phyloP scores from a whole-genome alignment of 2,329 filamentous ascomycete genomes.

The Sporothrix sp. region DNA sequence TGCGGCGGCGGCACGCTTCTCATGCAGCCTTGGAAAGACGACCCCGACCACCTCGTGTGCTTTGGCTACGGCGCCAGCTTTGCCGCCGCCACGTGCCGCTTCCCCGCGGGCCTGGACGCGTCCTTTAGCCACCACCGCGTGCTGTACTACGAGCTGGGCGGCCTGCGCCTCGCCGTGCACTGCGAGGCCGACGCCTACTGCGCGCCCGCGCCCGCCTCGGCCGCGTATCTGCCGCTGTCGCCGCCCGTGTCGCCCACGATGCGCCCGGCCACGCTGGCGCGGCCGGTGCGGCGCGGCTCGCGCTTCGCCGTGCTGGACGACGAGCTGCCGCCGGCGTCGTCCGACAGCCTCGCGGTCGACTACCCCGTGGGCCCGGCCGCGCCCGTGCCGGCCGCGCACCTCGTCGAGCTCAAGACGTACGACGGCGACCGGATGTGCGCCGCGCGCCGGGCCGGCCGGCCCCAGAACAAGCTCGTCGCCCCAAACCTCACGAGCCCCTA shows the following conservation, averaged over 20 bases:
- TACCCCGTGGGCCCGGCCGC: slow-evolving; percentile 7
- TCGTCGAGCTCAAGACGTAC: slow-evolving; percentile 20
- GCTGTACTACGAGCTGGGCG: slow-evolving; percentile 17
- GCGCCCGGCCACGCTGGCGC: neutral
- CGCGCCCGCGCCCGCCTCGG: neutral
- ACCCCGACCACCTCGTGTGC: slow-evolving; percentile 14
- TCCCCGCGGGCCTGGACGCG: slow-evolving; percentile 10
- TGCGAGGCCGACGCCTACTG: slow-evolving; percentile 19
- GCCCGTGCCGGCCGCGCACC: slow-evolving; percentile 12
- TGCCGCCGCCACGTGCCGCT: slow-evolving; percentile 18
- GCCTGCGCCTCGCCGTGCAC: slow-evolving; percentile 17
- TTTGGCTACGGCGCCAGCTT: slow-evolving; percentile 18
- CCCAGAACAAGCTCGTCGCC: too few species aligned
- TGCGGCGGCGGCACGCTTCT: slow-evolving; percentile 11
- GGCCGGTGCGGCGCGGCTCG: neutral
- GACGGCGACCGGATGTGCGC: neutral
- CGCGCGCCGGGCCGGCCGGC: neutral
- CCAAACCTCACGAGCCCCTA: too few species aligned
- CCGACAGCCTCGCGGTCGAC: neutral
- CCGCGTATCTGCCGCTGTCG: neutral
- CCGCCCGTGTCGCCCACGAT: neutral
- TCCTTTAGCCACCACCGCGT: slow-evolving; percentile 20
- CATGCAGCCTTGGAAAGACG: slow-evolving; percentile 18
- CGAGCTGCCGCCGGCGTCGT: neutral
- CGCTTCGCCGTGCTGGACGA: slow-evolving; percentile 4